A percentile compares a stretch with the other conserved stretches of the same genome.
These are phyloP conservation scores for Withania somnifera DNA, from an alignment of 305 asterid genomes.

Conservation along the genomic window DNA sequence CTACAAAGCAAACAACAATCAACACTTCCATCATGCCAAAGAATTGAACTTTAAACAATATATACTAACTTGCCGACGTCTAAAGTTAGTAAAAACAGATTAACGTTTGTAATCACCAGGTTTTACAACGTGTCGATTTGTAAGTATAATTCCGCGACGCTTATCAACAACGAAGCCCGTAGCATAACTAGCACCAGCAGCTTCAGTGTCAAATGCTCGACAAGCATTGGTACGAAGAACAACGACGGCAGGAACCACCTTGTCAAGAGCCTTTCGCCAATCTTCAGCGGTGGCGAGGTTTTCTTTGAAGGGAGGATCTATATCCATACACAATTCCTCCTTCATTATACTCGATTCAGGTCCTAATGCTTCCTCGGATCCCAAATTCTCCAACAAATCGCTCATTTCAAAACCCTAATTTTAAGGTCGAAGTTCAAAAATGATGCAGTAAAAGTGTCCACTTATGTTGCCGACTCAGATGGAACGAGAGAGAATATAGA, in stretches of 20 bases:
- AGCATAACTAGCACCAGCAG: constrained; percentile 90
- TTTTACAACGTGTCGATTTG: constrained; percentile 93
- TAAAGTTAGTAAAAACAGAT: not conserved
- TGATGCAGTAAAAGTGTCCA: not conserved
- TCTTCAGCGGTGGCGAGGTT: constrained; percentile 73
- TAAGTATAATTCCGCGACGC: constrained; percentile 83
- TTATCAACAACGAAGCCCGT: constrained; percentile 94
- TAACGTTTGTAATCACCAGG: constrained; percentile 39
- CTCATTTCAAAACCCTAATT: constrained; percentile 27
- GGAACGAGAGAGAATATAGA: not conserved
- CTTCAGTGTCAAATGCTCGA: constrained; percentile 92
- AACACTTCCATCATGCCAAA: not conserved
- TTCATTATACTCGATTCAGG: constrained; percentile 45
- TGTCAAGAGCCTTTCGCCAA: constrained; percentile 83
- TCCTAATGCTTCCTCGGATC: constrained; percentile 15
- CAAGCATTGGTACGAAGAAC: constrained; percentile 92
- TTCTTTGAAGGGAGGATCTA: constrained; percentile 74
- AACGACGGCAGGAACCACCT: constrained; percentile 90
- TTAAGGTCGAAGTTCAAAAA: not conserved
- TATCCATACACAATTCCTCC: constrained; percentile 81
- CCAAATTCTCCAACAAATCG: constrained; percentile 50
- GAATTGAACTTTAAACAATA: not conserved
- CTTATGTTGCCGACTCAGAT: not conserved
- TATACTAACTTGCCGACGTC: not conserved
- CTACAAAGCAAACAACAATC: constrained; percentile 24